These are phyloP conservation scores for Acephala macrosclerotiorum DNA, from an alignment of 2,329 filamentous ascomycete genomes.

Conservation along the genomic window DNA sequence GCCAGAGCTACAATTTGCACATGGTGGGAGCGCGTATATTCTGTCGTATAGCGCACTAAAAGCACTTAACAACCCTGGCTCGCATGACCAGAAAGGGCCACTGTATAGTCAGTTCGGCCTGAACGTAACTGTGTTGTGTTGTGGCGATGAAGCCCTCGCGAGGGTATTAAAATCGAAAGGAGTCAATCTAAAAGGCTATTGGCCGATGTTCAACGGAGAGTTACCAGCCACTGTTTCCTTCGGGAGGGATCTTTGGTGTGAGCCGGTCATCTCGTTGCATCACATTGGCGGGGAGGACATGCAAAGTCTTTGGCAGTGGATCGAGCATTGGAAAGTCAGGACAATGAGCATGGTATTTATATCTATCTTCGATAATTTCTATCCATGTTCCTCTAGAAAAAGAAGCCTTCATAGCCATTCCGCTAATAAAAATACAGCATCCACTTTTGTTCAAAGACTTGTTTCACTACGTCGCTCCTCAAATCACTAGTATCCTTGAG, in stretches of 20 bases:
- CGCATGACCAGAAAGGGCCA: slow-evolving; percentile 7
- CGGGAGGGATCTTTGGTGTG: slow-evolving; percentile 28
- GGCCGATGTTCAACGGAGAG: slow-evolving; percentile 32
- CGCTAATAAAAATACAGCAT: slow-evolving; percentile 19
- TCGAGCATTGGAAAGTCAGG: slow-evolving; percentile 23
- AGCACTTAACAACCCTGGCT: slow-evolving; percentile 23
- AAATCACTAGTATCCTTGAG: slow-evolving; percentile 11
- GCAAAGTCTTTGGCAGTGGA: slow-evolving; percentile 23
- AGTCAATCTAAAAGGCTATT: slow-evolving; percentile 22
- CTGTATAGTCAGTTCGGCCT: slow-evolving; percentile 21
- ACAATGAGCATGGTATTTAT: slow-evolving; percentile 22
- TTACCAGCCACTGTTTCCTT: slow-evolving; percentile 21
- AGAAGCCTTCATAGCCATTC: background rate
- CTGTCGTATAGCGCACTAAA: slow-evolving; percentile 27
- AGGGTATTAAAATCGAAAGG: slow-evolving; percentile 19
- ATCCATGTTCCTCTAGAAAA: background rate
- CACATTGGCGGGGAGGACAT: slow-evolving; percentile 24
- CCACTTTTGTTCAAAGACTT: slow-evolving; percentile 18
- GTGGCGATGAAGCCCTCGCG: slow-evolving; percentile 27
- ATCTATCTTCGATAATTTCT: slow-evolving; percentile 3
- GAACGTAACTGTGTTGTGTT: slow-evolving; percentile 22
- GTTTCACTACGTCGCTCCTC: slow-evolving; percentile 20
- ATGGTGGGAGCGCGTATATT: slow-evolving; percentile 28
- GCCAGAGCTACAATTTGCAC: slow-evolving; percentile 22
- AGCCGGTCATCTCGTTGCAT: slow-evolving; percentile 30